These are phyloP conservation scores for Achaetomiella virescens DNA, from an alignment of 495 filamentous ascomycete species.

Conservation along the genomic window DNA sequence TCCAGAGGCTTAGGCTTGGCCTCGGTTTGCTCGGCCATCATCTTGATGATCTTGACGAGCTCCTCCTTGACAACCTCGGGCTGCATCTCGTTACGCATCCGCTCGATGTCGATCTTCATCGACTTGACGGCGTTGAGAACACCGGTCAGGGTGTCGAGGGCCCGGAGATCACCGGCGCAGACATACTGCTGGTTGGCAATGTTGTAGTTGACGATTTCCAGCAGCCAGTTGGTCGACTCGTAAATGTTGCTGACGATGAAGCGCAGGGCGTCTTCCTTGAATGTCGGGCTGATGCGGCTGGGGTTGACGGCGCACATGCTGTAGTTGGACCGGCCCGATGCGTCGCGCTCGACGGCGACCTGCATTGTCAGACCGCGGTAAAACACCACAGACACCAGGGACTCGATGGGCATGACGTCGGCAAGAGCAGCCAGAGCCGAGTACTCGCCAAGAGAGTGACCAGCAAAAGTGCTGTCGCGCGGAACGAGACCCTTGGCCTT, in stretches of 20 bases:
- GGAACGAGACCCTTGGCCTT: constrained; percentile 92
- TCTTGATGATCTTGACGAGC: constrained; percentile 63
- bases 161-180: constrained; percentile 91
- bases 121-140: constrained; percentile 91
- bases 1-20: constrained; percentile 81
- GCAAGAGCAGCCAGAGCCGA: constrained; percentile 92
- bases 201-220: constrained; percentile 99
- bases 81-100: constrained; percentile 76
- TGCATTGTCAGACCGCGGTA: constrained; percentile 99
- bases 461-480: constrained; percentile 91
- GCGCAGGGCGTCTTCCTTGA: constrained; percentile 93
- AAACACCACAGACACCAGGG: constrained; percentile 95
- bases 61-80: constrained; percentile 53
- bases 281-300: constrained; percentile 91
- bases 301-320: constrained; percentile 99
- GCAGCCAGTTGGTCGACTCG: constrained; percentile 85
- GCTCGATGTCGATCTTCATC: constrained; percentile 93
- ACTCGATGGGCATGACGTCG: constrained; percentile 99
- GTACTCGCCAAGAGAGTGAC: constrained; percentile 97
- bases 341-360: constrained; percentile 96
- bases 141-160: constrained; percentile 87
- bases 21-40: constrained; percentile 77
- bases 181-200: constrained; percentile 98
- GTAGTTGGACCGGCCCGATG: constrained; percentile 87
- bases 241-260: constrained; percentile 91